A percentile compares a stretch with the other conserved stretches of the same genome.
Evolutionary conservation across 1,284 basidiomycete genomes (phyloP).

Genomic region (Takashimella koratensis): DNA sequence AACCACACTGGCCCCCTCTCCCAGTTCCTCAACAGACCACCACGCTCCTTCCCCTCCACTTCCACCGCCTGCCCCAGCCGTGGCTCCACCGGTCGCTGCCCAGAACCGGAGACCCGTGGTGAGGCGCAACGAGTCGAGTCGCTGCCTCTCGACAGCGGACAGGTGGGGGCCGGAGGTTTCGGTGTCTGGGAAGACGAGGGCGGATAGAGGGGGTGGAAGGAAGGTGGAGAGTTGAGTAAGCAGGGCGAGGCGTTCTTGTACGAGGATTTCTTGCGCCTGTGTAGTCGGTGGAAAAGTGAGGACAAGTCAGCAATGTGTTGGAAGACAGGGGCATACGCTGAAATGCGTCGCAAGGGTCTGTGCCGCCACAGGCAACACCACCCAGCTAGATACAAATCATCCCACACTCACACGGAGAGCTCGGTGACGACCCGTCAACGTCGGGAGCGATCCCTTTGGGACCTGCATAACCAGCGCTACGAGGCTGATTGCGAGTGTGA

Average conservation of each 20-base stretch:
- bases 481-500: slow-evolving; percentile 32
- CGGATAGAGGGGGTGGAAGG: slow-evolving; percentile 39
- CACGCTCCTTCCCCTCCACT: slow-evolving; percentile 18
- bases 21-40: slow-evolving; percentile 43
- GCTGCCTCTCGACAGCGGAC: slow-evolving; percentile 3
- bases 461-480: slow-evolving; percentile 38
- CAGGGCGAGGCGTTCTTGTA: slow-evolving; percentile 33
- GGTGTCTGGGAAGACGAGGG: slow-evolving; percentile 21
- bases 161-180: not conserved
- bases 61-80: not conserved
- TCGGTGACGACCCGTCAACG: slow-evolving; percentile 41
- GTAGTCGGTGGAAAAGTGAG: not conserved
- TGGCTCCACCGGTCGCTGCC: slow-evolving; percentile 12
- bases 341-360: too few relatives aligned
- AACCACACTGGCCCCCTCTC: slow-evolving; percentile 35
- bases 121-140: slow-evolving; percentile 23
- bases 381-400: not conserved
- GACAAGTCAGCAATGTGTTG: slow-evolving; percentile 1
- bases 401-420: slow-evolving; percentile 34
- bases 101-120: slow-evolving; percentile 24
- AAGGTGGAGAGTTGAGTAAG: slow-evolving; percentile 36
- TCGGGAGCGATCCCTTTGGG: slow-evolving; percentile 41
- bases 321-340: too few relatives aligned
- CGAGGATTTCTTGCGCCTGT: slow-evolving; percentile 35
- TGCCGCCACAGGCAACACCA: too few relatives aligned